A percentile compares a stretch with the other conserved stretches of the same genome.
These are phyloP conservation scores for Tolypocladium tropicale DNA, from an alignment of 2,329 filamentous ascomycete genomes.

Conservation along the genomic window DNA sequence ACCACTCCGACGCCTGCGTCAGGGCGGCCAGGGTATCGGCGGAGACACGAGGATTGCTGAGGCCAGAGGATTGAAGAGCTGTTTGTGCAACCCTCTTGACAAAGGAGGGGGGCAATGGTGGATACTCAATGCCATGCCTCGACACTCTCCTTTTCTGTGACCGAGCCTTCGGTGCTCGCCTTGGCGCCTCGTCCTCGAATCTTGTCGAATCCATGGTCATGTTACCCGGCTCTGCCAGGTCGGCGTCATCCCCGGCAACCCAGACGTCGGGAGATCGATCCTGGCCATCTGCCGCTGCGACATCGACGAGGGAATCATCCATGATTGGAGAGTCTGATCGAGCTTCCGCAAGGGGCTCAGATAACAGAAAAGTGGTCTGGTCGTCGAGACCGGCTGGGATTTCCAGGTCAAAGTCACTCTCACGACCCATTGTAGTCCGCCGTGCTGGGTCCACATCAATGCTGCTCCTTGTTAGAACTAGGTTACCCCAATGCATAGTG, in stretches of 20 bases:
- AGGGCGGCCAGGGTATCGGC: conserved; percentile 66
- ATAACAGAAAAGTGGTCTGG: conserved; percentile 42
- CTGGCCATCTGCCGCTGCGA: conserved; percentile 7
- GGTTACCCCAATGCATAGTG: too few species aligned
- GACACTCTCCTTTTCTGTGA: conserved; percentile 43
- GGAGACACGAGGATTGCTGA: conserved; percentile 57
- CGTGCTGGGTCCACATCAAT: conserved; percentile 29
- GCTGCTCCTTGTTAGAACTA: conserved; percentile 6
- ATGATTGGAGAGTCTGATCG: conserved; percentile 6
- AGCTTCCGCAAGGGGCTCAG: conserved; percentile 15
- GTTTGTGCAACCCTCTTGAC: conserved; percentile 65
- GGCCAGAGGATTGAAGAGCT: conserved; percentile 57
- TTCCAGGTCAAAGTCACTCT: conserved; percentile 42
- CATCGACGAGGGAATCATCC: conserved; percentile 10
- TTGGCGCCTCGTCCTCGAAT: not conserved
- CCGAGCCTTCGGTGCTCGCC: conserved; percentile 8
- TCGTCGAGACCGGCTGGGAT: conserved; percentile 35
- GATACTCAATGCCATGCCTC: conserved; percentile 63
- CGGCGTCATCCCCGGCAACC: conserved; percentile 3
- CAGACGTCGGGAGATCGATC: conserved; percentile 6
- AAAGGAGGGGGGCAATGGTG: conserved; percentile 60
- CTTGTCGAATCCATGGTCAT: not conserved
- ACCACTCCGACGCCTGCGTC: conserved; percentile 78
- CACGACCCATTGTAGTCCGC: conserved; percentile 29
- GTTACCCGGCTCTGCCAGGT: conserved; percentile 1